Evolutionary conservation across 495 filamentous ascomycete genomes (phyloP), one percentile per base, ranked within the genome.

Genomic region (Xylaria venustula): DNA sequence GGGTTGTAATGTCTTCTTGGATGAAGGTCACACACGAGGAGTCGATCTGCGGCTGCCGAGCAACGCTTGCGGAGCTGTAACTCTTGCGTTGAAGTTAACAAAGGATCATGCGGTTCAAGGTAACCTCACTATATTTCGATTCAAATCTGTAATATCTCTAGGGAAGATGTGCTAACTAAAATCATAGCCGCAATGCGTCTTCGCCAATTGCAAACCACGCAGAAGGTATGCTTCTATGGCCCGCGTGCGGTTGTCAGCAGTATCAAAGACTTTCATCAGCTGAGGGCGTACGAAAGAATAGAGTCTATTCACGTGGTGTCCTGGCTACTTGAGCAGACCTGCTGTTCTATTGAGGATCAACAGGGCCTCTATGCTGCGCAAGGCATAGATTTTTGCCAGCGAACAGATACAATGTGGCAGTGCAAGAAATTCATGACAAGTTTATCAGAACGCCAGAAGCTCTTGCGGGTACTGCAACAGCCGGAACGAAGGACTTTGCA

Each of bases 281-380:
- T 36, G 14, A 37, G 26, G 20, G 0, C 32, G n/a, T 12, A 8
- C 7, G 55, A 17, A 14, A 23, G 28, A 42, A 30, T 34, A 73
- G 22, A 65, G 22, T 66, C 68, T 2, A 58, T 55, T 5, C 63
- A 70, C 26, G 63, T 70, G 15, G 23, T 88, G 6, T 58, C 64
- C 36, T 88, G 86, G 87, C 75, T 87, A 6, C 71, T 90, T 0
- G 75, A 86, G 51, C 83, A 87, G 51, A 86, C 85, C 0, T 89
- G 86, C 62, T 71, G 66, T 20, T 75, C 64, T 12, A 85, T 80
- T 34, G 77, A 83, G 56, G 80, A 86, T 20, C 51, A 86, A 0
- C 79, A 83, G 44, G 73, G 81, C 0, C 72, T 88, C 0, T 87
- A 83, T 48, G 76, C 78, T 34, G 74, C 83, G 0, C 85, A 88